Conservation (phyloP, 1,284 basidiomycete genomes). For the Trametes pubescens region DNA sequence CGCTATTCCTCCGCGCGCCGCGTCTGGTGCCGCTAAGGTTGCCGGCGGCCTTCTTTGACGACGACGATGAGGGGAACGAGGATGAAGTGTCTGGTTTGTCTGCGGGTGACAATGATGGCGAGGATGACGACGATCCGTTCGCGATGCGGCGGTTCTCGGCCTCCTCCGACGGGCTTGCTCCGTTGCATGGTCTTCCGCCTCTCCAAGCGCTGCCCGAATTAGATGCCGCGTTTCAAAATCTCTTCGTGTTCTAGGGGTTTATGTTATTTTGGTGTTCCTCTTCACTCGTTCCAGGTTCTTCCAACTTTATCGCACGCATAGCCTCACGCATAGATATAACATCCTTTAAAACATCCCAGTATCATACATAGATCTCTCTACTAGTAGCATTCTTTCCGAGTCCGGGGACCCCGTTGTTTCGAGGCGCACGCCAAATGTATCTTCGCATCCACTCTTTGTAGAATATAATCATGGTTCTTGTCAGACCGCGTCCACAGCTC, state of each 20-base stretch:
- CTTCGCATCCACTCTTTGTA: too few relatives aligned
- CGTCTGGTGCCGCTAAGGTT: conserved; percentile 14
- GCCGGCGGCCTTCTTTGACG: conserved; percentile 12
- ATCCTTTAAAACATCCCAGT: too few relatives aligned
- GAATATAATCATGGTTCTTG: too few relatives aligned
- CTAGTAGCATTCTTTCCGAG: too few relatives aligned
- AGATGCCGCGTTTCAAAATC: conserved; percentile 20
- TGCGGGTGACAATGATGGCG: neutral
- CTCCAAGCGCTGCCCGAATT: conserved; percentile 19
- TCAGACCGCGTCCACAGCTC: too few relatives aligned
- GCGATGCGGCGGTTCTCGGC: neutral
- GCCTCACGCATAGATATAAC: too few relatives aligned
- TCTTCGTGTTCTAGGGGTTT: conserved; percentile 14
- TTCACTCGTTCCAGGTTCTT: neutral
- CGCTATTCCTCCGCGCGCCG: conserved; percentile 5
- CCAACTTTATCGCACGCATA: neutral
- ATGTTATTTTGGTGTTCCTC: neutral
- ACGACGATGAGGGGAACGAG: conserved; percentile 8
- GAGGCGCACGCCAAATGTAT: too few relatives aligned
- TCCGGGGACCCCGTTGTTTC: too few relatives aligned
- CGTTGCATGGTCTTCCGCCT: conserved; percentile 15
- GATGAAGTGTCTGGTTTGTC: too few relatives aligned
- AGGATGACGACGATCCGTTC: neutral
- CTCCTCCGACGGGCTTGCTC: conserved; percentile 5
- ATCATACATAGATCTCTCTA: too few relatives aligned